Evolutionary conservation across 139 green algal species (phyloP).

Genomic region (Diplosphaera chodatii): DNA sequence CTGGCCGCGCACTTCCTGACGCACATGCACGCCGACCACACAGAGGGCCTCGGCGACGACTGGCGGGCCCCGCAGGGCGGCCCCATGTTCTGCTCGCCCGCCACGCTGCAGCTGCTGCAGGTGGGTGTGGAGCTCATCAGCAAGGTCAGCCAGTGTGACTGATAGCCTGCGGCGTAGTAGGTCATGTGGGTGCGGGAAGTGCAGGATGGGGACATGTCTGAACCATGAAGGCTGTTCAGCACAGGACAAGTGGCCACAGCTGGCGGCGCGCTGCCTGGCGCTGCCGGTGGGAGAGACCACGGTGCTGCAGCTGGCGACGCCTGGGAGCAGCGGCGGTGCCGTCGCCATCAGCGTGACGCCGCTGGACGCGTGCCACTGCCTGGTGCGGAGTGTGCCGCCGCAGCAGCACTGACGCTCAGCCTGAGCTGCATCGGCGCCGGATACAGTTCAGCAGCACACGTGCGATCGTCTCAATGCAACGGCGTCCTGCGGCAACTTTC

Average conservation of each 20-base stretch:
- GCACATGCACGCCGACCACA: slow-evolving; percentile 33
- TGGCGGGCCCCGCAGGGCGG: slow-evolving; percentile 7
- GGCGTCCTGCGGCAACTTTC: too few species aligned
- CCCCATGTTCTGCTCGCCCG: slow-evolving; percentile 18
- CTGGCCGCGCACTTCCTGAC: slow-evolving; percentile 26
- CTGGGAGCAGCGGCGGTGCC: not conserved
- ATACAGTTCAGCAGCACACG: too few species aligned
- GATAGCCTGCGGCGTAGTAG: too few species aligned
- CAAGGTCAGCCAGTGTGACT: too few species aligned
- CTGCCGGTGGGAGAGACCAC: not conserved
- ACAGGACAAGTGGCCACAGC: slow-evolving; percentile 4
- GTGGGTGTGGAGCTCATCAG: too few species aligned
- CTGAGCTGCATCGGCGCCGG: too few species aligned
- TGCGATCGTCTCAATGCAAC: too few species aligned
- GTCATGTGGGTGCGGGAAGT: too few species aligned
- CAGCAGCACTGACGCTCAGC: too few species aligned
- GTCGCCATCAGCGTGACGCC: slow-evolving; percentile 12
- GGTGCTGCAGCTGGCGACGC: not conserved
- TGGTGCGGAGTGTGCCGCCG: too few species aligned
- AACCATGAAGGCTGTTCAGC: too few species aligned
- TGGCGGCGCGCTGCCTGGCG: not conserved
- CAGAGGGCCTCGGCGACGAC: slow-evolving; percentile 10
- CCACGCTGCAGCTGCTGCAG: slow-evolving; percentile 12
- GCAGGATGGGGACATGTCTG: too few species aligned
- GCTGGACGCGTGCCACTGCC: slow-evolving; percentile 26